Evolutionary conservation across 2,329 filamentous ascomycete species (phyloP).

Genomic region (Pseudocercospora cruenta): DNA sequence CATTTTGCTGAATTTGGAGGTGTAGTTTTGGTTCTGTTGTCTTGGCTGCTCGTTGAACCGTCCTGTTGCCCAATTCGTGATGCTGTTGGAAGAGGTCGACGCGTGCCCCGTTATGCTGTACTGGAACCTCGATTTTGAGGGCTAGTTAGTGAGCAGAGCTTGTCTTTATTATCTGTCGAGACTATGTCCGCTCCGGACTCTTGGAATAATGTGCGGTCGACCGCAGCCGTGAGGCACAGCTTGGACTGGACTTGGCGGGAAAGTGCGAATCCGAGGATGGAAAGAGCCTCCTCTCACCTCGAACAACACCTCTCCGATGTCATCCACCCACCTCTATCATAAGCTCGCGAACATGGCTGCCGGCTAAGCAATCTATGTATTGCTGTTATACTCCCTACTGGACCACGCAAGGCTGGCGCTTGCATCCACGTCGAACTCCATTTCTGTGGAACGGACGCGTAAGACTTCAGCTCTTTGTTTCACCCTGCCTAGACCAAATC

Average conservation of each 20-base stretch:
- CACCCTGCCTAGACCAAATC: constrained; percentile 2
- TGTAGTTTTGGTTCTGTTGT: too few relatives aligned
- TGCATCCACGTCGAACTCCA: neutral
- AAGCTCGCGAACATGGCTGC: neutral
- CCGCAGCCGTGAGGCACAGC: neutral
- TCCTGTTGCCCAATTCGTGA: neutral
- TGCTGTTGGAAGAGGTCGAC: neutral
- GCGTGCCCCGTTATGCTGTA: too few relatives aligned
- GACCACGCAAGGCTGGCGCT: neutral
- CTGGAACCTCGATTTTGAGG: too few relatives aligned
- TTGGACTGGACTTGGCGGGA: neutral
- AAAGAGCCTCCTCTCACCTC: neutral
- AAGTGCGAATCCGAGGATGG: neutral
- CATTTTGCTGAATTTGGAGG: neutral
- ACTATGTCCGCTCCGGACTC: too few relatives aligned
- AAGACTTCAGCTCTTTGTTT: constrained; percentile 3
- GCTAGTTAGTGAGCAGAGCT: too few relatives aligned
- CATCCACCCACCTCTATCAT: neutral
- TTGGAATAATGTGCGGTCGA: too few relatives aligned
- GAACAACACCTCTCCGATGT: neutral
- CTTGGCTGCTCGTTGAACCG: neutral
- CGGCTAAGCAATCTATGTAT: neutral
- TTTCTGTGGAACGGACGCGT: constrained; percentile 1
- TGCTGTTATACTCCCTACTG: neutral
- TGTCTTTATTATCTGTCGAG: too few relatives aligned